These are phyloP conservation scores for Musa acuminata DNA, from an alignment of 176 grass and related monocot genomes.

Conservation along the genomic window DNA sequence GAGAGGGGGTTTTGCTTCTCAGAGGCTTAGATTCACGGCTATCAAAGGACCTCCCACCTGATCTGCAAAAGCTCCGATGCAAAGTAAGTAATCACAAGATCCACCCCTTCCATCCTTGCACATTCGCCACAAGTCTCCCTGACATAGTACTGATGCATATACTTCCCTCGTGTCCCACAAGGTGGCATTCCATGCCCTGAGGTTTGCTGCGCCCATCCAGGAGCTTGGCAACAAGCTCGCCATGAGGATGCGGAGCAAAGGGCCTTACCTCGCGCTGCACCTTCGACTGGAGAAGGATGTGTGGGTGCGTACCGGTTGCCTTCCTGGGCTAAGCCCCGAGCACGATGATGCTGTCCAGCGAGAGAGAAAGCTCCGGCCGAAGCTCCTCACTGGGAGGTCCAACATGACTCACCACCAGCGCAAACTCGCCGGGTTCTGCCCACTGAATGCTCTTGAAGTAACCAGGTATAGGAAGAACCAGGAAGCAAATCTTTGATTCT, in stretches of 20 bases:
- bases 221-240: slow-evolving; percentile 10
- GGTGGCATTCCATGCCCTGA: slow-evolving; percentile 13
- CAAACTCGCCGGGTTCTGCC: slow-evolving; percentile 13
- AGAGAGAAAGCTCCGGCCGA: slow-evolving; percentile 1
- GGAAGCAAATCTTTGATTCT: no score
- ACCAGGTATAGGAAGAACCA: neutral
- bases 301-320: slow-evolving; percentile 13
- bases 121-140: no score
- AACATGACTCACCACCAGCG: slow-evolving; percentile 10
- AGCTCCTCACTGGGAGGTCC: slow-evolving; percentile 15
- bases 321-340: slow-evolving; percentile 2
- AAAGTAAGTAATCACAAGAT: no score
- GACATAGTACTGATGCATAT: no score
- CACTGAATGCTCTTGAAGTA: slow-evolving; percentile 1
- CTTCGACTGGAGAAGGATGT: slow-evolving; percentile 19
- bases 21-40: neutral
- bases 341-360: neutral
- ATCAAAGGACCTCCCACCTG: no score
- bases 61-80: no score
- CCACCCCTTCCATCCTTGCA: no score
- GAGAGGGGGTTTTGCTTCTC: neutral
- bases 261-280: slow-evolving; percentile 1
- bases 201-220: slow-evolving; percentile 15
- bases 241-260: slow-evolving; percentile 1
- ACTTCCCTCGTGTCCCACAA: neutral